phyloP scores from a whole-genome alignment of 2,329 filamentous ascomycete species.

The Hymenoscyphus scutula region DNA sequence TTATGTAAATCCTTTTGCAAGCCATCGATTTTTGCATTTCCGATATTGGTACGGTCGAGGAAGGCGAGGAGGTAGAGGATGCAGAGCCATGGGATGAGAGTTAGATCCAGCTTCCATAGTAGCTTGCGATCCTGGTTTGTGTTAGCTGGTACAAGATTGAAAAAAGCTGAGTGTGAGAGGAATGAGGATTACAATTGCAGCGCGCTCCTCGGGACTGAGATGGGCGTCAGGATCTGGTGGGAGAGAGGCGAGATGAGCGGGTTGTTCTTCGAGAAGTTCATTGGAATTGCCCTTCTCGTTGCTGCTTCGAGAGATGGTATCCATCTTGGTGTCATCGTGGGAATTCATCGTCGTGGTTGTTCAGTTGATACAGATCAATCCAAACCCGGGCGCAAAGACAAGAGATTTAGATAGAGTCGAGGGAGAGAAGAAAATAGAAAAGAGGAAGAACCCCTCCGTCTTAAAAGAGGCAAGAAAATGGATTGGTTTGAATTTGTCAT shows the following conservation, averaged over 20 bases:
- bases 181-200: constrained; percentile 48
- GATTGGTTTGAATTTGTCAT: too few relatives aligned
- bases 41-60: constrained; percentile 76
- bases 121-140: constrained; percentile 57
- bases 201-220: constrained; percentile 60
- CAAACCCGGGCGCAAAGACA: not conserved
- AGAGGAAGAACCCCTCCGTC: too few relatives aligned
- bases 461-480: too few relatives aligned
- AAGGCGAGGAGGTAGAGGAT: constrained; percentile 76
- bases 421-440: too few relatives aligned
- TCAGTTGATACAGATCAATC: not conserved
- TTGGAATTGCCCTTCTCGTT: constrained; percentile 18
- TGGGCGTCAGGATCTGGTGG: constrained; percentile 59
- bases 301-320: constrained; percentile 10
- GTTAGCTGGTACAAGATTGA: not conserved
- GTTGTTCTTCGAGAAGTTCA: not conserved
- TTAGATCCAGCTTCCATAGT: constrained; percentile 59
- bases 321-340: not conserved
- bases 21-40: constrained; percentile 64
- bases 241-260: constrained; percentile 8
- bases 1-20: constrained; percentile 57
- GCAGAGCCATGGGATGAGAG: constrained; percentile 64
- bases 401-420: too few relatives aligned
- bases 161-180: not conserved
- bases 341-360: constrained; percentile 3